Evolutionary conservation across 768 basidiomycete genomes (phyloP), one percentile per base, ranked within the genome.

Genomic region (Phlebiopsis gigantea): DNA sequence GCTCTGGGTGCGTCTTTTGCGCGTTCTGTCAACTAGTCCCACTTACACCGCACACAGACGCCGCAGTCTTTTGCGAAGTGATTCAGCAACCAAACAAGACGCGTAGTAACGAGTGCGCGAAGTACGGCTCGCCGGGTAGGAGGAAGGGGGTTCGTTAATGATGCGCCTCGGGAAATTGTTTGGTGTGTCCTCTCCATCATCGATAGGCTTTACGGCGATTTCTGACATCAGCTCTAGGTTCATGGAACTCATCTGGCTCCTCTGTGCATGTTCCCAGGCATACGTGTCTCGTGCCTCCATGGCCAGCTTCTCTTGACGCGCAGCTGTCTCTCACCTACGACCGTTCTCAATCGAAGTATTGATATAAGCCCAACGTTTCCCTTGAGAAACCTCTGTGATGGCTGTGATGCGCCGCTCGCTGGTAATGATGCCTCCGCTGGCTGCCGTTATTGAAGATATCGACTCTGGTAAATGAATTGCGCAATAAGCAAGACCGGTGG

Each of bases 31-130:
- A 21, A 22, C 41, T 15, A 17, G 19, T 15, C 41, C 31, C 55
- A 39, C 8, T 61, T 55, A 58, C 66, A 39, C 0, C n/a, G 43
- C 17, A 21, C 45, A n/a, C 34, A 63, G 62, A 58, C 53, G 63
- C 56, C 47, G 41, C n/a, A 46, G 6, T 64, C 65, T 71, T 63
- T 64, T 71, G 74, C 67, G 85, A 86, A 78, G 73, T 75, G 77
- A 68, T 78, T 82, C 75, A 66, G 67, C 84, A 80, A 76, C 83
- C 81, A 77, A 73, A 58, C 83, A 85, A 83, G 73, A 85, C 82
- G 79, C 82, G 80, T 81, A 76, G 83, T 81, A 83, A 79, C 83
- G 82, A 81, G 78, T 79, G 79, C 73, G 77, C 83, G 78, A 84
- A 84, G 85, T 73, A 80, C 77, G 83, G 83, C 77, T 83, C 70